Base-by-base conservation (phyloP, 176 grass and related monocot species). In the Rhynchospora pubera region DNA sequence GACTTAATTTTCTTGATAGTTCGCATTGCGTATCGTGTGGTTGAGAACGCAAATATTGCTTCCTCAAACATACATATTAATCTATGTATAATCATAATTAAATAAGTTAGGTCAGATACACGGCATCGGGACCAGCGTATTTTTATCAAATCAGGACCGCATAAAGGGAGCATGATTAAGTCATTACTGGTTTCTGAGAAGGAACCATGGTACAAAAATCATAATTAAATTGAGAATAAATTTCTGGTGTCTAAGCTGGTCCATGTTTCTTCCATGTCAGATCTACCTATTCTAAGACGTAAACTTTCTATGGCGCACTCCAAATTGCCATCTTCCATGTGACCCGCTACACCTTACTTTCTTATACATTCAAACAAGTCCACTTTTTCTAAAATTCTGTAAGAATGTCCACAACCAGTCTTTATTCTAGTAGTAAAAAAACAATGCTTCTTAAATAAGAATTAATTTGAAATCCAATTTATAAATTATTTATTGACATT, bases 1-100 rank as follows among this genome's bases (percentile, higher is more conserved):
- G 15, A 26, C 16, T 26, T 21, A 60, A 75, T 75, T 30, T 1
- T 16, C n/a, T 24, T 48, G 48, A 77, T 76, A 18, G 58, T 58
- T 26, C 52, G 56, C 16, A n/a, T 82, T 82, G 79, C 58, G 7
- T 82, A 82, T 82, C 61, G n/a, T 52, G 58, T 51, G 61, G 79
- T 64, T 81, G 79, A 81, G 79, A 81, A 50, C 19, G 65, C n/a
- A 24, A 39, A 42, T 78, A 39, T 81, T 44, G 9, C 39, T 63
- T 81, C 52, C 4, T 46, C 78, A 63, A 42, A 46, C 28, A 62
- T 63, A 50, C 9, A 23, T 63, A 78, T 53, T 0, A 30, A 62
- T 62, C 18, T 18, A 21, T 72, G 9, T 10, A 79, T 60, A 2
- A 62, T 59, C 39, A 57, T 19, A 46, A 57, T 59, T 59, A 39